These are phyloP conservation scores for Fomitopsis pulvina DNA, from an alignment of 768 basidiomycete genomes.

Conservation along the genomic window DNA sequence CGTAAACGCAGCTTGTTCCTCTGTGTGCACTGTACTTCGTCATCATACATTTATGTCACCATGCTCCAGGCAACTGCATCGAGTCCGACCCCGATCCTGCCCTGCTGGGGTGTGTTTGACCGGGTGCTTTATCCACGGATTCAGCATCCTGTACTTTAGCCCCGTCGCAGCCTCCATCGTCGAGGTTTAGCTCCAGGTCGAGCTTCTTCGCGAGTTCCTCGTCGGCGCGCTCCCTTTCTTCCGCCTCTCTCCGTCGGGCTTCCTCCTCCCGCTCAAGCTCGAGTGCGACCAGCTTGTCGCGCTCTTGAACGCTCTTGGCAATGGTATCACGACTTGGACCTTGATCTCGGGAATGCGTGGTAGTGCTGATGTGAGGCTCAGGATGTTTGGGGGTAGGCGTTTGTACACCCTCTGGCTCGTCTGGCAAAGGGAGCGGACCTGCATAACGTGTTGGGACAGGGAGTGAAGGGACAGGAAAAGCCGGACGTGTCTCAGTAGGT, in stretches of 20 bases:
- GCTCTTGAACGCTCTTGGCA: constrained; percentile 12
- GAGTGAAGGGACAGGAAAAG: constrained; percentile 35
- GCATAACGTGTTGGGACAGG: constrained; percentile 39
- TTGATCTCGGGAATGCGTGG: not conserved
- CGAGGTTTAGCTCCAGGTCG: constrained; percentile 46
- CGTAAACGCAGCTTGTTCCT: too few relatives aligned
- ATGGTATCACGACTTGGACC: not conserved
- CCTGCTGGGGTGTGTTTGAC: too few relatives aligned
- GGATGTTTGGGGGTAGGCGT: constrained; percentile 11
- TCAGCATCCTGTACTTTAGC: too few relatives aligned
- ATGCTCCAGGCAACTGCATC: too few relatives aligned
- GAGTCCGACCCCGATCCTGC: too few relatives aligned
- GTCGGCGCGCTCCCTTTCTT: constrained; percentile 31
- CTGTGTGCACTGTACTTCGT: too few relatives aligned
- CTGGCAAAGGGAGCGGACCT: constrained; percentile 47
- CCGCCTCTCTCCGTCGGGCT: constrained; percentile 37
- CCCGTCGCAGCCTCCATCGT: not conserved
- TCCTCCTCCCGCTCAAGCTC: constrained; percentile 26
- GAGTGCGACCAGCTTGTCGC: constrained; percentile 14
- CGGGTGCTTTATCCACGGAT: too few relatives aligned
- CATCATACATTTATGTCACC: too few relatives aligned
- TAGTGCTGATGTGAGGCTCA: not conserved
- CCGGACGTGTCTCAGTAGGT: not conserved
- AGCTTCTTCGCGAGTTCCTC: constrained; percentile 45
- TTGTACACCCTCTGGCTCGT: constrained; percentile 23